Percentiles rank a stretch among this genome's conserved stretches.
These are phyloP conservation scores for Hansenula sp. DNA, from an alignment of 1,139 yeast genomes.

Conservation along the genomic window DNA sequence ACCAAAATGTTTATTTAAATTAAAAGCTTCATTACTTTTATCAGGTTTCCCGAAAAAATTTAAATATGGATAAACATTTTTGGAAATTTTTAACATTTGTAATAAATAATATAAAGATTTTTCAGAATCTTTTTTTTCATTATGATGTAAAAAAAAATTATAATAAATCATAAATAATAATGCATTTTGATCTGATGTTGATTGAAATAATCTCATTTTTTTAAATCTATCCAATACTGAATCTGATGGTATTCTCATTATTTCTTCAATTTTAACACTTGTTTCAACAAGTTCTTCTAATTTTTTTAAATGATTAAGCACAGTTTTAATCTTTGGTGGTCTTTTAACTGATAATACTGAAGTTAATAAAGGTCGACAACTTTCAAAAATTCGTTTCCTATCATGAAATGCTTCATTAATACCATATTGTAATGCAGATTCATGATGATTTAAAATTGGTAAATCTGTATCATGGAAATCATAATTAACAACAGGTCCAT, in stretches of 20 bases:
- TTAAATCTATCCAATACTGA: background rate
- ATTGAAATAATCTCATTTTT: background rate
- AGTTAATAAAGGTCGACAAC: background rate
- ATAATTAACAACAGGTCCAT: background rate
- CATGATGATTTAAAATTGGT: background rate
- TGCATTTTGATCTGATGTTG: background rate
- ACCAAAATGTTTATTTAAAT: conserved; percentile 17
- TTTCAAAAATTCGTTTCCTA: background rate
- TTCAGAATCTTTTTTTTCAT: background rate
- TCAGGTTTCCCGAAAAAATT: conserved; percentile 4
- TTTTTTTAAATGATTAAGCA: background rate
- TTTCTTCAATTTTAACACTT: background rate
- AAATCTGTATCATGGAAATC: background rate
- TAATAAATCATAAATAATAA: background rate
- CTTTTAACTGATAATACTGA: background rate
- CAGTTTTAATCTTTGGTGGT: background rate
- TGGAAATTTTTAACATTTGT: background rate
- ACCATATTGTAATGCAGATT: background rate
- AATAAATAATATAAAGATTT: background rate
- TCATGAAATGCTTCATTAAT: background rate
- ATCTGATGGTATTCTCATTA: background rate
- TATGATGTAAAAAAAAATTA: background rate
- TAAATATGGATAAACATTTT: background rate
- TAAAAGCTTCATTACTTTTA: conserved; percentile 6
- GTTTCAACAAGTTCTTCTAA: background rate